These are phyloP conservation scores for Scedosporium minutisporum DNA, from an alignment of 2,329 filamentous ascomycete genomes.

Conservation along the genomic window DNA sequence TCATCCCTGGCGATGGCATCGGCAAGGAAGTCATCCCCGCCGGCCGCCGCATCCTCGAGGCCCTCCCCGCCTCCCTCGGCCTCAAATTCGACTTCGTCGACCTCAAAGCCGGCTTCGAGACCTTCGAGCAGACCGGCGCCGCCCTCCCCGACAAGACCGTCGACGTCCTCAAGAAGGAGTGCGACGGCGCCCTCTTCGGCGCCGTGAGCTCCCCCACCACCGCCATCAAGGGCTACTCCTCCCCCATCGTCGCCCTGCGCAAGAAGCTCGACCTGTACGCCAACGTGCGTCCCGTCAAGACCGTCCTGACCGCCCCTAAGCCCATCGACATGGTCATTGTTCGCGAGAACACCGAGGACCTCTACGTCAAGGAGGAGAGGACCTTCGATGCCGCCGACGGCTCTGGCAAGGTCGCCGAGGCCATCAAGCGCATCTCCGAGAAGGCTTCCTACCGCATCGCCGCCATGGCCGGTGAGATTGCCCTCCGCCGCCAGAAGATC, in stretches of 20 bases:
- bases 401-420: conserved; percentile 78
- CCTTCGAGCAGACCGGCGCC: conserved; percentile 80
- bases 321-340: conserved; percentile 97
- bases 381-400: conserved; percentile 63
- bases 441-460: conserved; percentile 78
- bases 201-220: conserved; percentile 83
- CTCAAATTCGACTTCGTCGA: conserved; percentile 92
- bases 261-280: conserved; percentile 93
- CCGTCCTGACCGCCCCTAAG: conserved; percentile 51
- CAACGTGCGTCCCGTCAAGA: conserved; percentile 94
- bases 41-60: conserved; percentile 83
- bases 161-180: conserved; percentile 78
- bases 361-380: conserved; percentile 95
- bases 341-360: conserved; percentile 95
- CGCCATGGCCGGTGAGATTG: conserved; percentile 90
- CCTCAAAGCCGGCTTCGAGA: conserved; percentile 86
- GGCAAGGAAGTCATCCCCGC: conserved; percentile 97
- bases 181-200: conserved; percentile 92
- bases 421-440: conserved; percentile 93
- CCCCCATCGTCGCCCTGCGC: conserved; percentile 90
- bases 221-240: conserved; percentile 90
- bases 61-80: conserved; percentile 79
- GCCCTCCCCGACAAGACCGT: conserved; percentile 89
- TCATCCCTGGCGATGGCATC: conserved; percentile 97
- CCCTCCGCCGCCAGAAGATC: conserved; percentile 73